A percentile compares a stretch with the other conserved stretches of the same genome.
phyloP scores from a whole-genome alignment of 2,329 filamentous ascomycete species.

The Calonectria fujianensis region DNA sequence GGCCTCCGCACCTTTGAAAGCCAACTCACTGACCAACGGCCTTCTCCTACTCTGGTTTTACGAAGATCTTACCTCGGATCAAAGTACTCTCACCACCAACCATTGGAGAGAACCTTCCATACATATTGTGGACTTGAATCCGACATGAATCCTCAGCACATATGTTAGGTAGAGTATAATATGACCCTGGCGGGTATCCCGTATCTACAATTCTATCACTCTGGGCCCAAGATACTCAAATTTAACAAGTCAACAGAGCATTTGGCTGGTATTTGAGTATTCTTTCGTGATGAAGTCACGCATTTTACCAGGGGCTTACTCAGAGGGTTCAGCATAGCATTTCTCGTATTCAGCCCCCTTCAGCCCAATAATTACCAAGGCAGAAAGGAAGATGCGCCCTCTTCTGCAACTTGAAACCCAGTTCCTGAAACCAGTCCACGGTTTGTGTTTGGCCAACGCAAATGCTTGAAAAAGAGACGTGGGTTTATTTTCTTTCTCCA shows the following conservation, averaged over 20 bases:
- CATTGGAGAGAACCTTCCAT: background rate
- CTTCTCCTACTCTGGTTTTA: background rate
- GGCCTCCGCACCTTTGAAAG: no score
- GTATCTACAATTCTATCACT: background rate
- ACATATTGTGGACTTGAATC: background rate
- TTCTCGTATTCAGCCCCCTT: background rate
- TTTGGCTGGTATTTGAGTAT: background rate
- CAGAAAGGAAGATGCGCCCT: background rate
- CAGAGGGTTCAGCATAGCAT: no score
- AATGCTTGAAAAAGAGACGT: slow-evolving; percentile 17
- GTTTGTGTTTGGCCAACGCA: background rate
- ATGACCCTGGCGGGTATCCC: fast-evolving
- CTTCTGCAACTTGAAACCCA: slow-evolving; percentile 18
- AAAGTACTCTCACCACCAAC: background rate
- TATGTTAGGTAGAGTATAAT: background rate
- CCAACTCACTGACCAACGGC: fast-evolving
- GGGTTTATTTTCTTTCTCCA: slow-evolving; percentile 29
- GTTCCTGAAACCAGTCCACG: slow-evolving; percentile 24
- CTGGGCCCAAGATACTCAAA: background rate
- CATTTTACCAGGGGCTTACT: no score
- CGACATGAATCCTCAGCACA: background rate
- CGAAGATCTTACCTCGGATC: background rate
- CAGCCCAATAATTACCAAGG: no score
- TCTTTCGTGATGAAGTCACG: background rate
- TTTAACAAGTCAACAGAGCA: background rate